These are phyloP conservation scores for Hypoxylon sp. DNA, from an alignment of 2,329 filamentous ascomycete species.

Conservation along the genomic window DNA sequence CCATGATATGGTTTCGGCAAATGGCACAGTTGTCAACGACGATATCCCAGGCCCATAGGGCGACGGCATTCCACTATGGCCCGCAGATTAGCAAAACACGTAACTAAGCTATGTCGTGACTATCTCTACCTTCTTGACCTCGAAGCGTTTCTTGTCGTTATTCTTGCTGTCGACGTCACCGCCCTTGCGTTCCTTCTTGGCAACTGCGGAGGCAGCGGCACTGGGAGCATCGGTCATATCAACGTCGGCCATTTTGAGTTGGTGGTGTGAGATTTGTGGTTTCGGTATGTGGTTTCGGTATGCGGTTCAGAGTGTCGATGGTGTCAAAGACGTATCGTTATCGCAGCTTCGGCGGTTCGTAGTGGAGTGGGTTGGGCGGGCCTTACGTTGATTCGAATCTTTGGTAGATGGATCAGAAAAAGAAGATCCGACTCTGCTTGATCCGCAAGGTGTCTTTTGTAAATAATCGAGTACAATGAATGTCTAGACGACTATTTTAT, in stretches of 20 bases:
- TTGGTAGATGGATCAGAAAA: neutral
- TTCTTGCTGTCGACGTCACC: conserved; percentile 62
- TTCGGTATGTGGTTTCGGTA: neutral
- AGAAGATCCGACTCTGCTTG: neutral
- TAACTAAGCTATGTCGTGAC: neutral
- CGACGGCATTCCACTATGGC: conserved; percentile 93
- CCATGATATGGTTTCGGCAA: conserved; percentile 99
- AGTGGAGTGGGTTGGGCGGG: neutral
- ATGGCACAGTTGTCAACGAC: conserved; percentile 99
- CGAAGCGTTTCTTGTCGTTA: conserved; percentile 92
- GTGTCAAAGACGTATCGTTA: conserved; percentile 9
- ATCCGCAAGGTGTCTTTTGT: neutral
- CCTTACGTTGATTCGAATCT: neutral
- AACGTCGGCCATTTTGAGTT: conserved; percentile 83
- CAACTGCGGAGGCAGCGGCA: conserved; percentile 58
- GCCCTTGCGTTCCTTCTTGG: conserved; percentile 65
- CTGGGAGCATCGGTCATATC: conserved; percentile 91
- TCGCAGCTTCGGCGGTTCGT: conserved; percentile 5
- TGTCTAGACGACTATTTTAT: neutral
- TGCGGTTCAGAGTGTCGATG: neutral
- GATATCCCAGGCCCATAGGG: conserved; percentile 99
- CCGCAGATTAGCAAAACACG: conserved; percentile 30
- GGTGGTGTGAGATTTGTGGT: neutral
- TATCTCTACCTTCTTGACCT: conserved; percentile 90
- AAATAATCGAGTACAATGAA: neutral